Percentiles rank a stretch among this genome's conserved stretches.
Evolutionary conservation across 257 asterid genomes (phyloP).

Genomic region (Forsythia viridissima): DNA sequence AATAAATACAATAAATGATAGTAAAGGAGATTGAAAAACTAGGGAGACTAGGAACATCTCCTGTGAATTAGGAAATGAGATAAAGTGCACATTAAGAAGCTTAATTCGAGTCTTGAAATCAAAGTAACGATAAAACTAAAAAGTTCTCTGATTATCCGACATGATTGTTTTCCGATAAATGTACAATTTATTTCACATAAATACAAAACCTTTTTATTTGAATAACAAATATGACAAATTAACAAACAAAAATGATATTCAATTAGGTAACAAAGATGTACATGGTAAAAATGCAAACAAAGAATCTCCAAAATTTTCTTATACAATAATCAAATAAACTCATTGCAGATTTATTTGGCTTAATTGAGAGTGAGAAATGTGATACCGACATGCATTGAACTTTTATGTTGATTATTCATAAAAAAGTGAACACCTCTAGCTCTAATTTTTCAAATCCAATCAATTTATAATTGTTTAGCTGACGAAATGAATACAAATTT

Average conservation of each 20-base stretch:
- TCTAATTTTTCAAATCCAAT: not conserved
- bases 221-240: not conserved
- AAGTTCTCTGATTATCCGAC: too few species aligned
- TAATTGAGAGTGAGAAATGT: not conserved
- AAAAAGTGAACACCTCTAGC: not conserved
- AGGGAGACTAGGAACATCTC: not conserved
- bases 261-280: not conserved
- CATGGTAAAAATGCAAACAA: not conserved
- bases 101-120: not conserved
- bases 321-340: not conserved
- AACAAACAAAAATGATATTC: not conserved
- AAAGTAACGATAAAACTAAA: too few species aligned
- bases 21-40: not conserved
- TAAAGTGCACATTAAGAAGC: conserved; percentile 4
- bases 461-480: not conserved
- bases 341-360: not conserved
- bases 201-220: not conserved
- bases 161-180: too few species aligned
- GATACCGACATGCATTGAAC: not conserved
- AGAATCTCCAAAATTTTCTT: not conserved
- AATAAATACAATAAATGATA: not conserved
- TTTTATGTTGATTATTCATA: not conserved
- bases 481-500: not conserved
- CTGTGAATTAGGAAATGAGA: not conserved
- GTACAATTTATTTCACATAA: not conserved